Evolutionary conservation across 1,284 basidiomycete species (phyloP), one percentile per base, ranked within the genome.

Genomic region (Austroboletus sp.): DNA sequence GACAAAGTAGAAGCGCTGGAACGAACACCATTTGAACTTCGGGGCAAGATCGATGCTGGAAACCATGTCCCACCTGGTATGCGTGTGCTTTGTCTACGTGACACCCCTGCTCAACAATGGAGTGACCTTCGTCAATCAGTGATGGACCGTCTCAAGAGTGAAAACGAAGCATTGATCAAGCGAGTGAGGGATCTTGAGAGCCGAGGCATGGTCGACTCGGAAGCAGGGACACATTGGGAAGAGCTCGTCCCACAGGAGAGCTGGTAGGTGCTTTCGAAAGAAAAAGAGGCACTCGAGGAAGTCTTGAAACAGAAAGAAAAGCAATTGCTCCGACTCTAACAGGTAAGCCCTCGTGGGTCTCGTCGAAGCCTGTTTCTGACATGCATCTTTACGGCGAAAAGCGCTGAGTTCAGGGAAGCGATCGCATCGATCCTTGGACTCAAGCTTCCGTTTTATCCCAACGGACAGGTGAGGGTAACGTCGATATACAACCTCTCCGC

Each of bases 361-460:
- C 11, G 2, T 13, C 12, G 2, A 10, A 5, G 7, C 12, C 9
- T 3, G n/a, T 27, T 41, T 15, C 12, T 19, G 27, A 2, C 10
- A 9, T 6, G 15, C n/a, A 6, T 85, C 1, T 92, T 85, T 60
- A 66, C 71, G 0, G 77, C 79, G 29, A 93, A 91, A 63, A 80
- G 80, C 3, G 75, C 79, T 40, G 88, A 92, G 58, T 91, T 93
- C 66, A 74, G 84, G 13, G 85, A 89, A 54, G 81, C 86, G 11
- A 82, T 92, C 40, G 79, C 80, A 0, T 79, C 81, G 0, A 80
- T 94, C 36, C 76, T 94, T 1, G 91, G 90, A 2, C 79, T 89
- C 54, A 91, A 90, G 63, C 72, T 93, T 30, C 80, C 82, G 1
- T 92, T 93, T 61, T 82, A 86, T 51, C 83, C 82, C 4, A 90